Evolutionary conservation across 2,329 filamentous ascomycete species (phyloP), one percentile per base, ranked within the genome.

Genomic region (Anthostomella pinea): DNA sequence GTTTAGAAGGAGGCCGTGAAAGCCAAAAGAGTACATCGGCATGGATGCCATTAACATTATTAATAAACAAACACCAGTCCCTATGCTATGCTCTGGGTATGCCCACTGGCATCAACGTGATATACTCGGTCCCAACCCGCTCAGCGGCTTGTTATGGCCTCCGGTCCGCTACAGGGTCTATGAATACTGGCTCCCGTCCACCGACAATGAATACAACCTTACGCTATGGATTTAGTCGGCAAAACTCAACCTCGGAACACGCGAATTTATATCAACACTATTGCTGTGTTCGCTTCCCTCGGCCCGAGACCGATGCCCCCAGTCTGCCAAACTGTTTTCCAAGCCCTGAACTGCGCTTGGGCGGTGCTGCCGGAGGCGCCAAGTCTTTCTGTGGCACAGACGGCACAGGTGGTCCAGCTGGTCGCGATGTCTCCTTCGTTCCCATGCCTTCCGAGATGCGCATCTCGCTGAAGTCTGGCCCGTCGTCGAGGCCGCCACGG

Each of bases 301-400:
- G 79, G 27, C 81, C 79, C 27, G 81, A 69, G 11, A 85, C 82
- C 21, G 84, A 83, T n/a, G 82, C 83, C 29, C 81, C 81, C 4
- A 88, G 63, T 38, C 84, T 70, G 5, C 83, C 82, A 58, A 88
- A 78, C 54, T 86, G 77, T 50, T 75, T 81, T 5, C 82, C 79
- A 25, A 88, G 62, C 29, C 80, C 77, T 7, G 76, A 74, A 52
- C 75, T 75, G 27, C 72, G 73, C 62, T 85, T 86, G 21, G 70
- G 66, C 20, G 69, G 64, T 8, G 67, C 58, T n/a, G 67, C 56
- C 11, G 70, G 60, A 14, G 62, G 51, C 2, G 61, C 46, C 5
- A 65, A 41, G 19, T 81, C 77, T 56, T 75, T 80, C 38, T 65
- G 64, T n/a, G 67, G 67, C 30, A 69, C 64, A 25, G 62, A 60